Evolutionary conservation across 1,284 basidiomycete genomes (phyloP).

Genomic region (Cronartium quercuum): DNA sequence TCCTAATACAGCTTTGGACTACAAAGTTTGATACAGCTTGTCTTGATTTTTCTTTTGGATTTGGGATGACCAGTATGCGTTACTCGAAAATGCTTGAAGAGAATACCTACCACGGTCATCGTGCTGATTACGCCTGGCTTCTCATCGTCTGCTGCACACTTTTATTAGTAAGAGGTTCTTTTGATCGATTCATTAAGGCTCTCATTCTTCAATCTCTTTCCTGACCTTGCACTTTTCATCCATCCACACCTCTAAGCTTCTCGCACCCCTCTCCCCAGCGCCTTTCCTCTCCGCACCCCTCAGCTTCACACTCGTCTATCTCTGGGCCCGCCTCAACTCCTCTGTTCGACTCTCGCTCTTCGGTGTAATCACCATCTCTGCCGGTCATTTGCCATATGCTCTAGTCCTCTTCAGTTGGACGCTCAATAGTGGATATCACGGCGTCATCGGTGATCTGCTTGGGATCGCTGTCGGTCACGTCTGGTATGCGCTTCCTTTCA

Average conservation of each 20-base stretch:
- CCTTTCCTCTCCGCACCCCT: constrained; percentile 65
- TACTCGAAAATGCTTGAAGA: constrained; percentile 94
- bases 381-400: constrained; percentile 86
- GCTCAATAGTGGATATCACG: constrained; percentile 59
- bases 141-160: constrained; percentile 51
- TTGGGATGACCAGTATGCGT: constrained; percentile 59
- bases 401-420: constrained; percentile 83
- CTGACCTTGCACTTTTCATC: background rate
- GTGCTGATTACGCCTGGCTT: constrained; percentile 90
- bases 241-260: background rate
- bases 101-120: constrained; percentile 80
- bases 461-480: constrained; percentile 86
- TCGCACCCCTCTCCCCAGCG: constrained; percentile 32
- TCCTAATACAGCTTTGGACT: background rate
- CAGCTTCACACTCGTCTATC: constrained; percentile 71
- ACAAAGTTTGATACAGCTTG: no score
- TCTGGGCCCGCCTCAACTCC: constrained; percentile 92
- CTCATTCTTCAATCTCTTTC: no score
- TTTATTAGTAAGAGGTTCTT: constrained; percentile 8
- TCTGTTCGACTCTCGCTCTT: constrained; percentile 91
- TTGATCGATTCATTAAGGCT: background rate
- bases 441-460: constrained; percentile 48
- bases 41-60: background rate
- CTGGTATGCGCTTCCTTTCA: constrained; percentile 50
- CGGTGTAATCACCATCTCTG: constrained; percentile 85